Evolutionary conservation across 495 filamentous ascomycete species (phyloP).

Genomic region (Podospora fimiseda): DNA sequence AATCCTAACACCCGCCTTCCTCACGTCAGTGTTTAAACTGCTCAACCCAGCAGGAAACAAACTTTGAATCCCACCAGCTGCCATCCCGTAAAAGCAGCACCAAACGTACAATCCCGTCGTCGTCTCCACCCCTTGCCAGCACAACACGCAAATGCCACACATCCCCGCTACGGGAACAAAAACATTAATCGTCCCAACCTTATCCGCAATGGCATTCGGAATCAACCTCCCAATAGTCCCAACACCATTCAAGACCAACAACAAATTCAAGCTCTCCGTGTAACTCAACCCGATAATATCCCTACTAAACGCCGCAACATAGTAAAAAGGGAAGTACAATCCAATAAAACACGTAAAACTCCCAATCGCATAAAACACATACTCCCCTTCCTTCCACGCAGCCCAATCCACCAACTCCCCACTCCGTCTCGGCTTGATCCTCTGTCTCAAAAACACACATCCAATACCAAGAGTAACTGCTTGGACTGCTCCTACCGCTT

Average conservation of each 20-base stretch:
- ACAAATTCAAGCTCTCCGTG: slow-evolving; percentile 53
- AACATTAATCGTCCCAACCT: slow-evolving; percentile 53
- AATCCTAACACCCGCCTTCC: slow-evolving; percentile 64
- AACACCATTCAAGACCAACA: slow-evolving; percentile 68
- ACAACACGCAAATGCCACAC: slow-evolving; percentile 49
- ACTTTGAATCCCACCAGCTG: slow-evolving; percentile 61
- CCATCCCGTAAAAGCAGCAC: slow-evolving; percentile 58
- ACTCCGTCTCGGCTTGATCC: slow-evolving; percentile 26
- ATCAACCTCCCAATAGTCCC: slow-evolving; percentile 59
- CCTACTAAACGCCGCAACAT: slow-evolving; percentile 56
- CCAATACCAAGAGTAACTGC: slow-evolving; percentile 43
- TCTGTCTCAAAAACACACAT: slow-evolving; percentile 49
- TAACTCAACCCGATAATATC: slow-evolving; percentile 40
- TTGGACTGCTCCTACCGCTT: slow-evolving; percentile 57
- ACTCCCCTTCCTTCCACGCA: slow-evolving; percentile 36
- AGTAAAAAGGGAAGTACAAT: slow-evolving; percentile 79
- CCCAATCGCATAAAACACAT: slow-evolving; percentile 23
- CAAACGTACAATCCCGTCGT: slow-evolving; percentile 52
- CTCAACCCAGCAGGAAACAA: slow-evolving; percentile 58
- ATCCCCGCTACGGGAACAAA: slow-evolving; percentile 49
- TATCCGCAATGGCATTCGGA: slow-evolving; percentile 60
- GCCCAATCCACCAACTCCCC: slow-evolving; percentile 32
- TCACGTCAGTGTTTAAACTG: slow-evolving; percentile 55
- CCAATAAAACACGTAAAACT: slow-evolving; percentile 49
- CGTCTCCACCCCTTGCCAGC: slow-evolving; percentile 56